A percentile compares a stretch with the other conserved stretches of the same genome.
phyloP scores from a whole-genome alignment of 805 yeast species.

The Lipomyces japonicus region DNA sequence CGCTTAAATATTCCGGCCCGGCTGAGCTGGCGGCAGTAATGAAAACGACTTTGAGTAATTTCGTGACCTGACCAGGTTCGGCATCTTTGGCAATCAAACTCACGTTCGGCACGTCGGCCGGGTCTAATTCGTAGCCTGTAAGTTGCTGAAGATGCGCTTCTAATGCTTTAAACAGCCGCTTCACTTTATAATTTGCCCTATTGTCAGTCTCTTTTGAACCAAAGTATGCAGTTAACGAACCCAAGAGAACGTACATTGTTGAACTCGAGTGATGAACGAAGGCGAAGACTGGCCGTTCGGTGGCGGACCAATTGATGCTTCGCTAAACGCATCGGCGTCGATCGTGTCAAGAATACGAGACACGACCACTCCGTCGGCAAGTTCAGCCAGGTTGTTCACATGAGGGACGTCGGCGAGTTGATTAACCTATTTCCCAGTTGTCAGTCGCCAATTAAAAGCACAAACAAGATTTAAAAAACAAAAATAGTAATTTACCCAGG shows the following conservation, averaged over 20 bases:
- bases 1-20: background rate
- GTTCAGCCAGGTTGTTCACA: slow-evolving; percentile 1
- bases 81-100: slow-evolving; percentile 26
- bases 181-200: slow-evolving; percentile 13
- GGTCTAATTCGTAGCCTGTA: background rate
- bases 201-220: no score
- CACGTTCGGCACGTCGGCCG: slow-evolving; percentile 17
- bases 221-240: no score
- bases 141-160: slow-evolving; percentile 1
- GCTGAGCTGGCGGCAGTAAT: background rate
- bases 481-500: slow-evolving; percentile 14
- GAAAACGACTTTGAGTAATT: slow-evolving; percentile 9
- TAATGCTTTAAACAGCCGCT: slow-evolving; percentile 15
- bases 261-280: slow-evolving; percentile 21
- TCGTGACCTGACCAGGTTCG: slow-evolving; percentile 8
- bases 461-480: background rate
- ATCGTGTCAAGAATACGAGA: slow-evolving; percentile 14
- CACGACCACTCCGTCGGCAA: slow-evolving; percentile 14
- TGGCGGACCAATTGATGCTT: slow-evolving; percentile 4
- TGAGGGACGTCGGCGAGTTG: background rate
- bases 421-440: background rate
- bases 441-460: background rate
- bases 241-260: slow-evolving; percentile 9
- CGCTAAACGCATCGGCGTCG: slow-evolving; percentile 6
- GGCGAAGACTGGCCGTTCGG: background rate